phyloP scores from a whole-genome alignment of 768 basidiomycete species.

The Pulveroboletus sp. region DNA sequence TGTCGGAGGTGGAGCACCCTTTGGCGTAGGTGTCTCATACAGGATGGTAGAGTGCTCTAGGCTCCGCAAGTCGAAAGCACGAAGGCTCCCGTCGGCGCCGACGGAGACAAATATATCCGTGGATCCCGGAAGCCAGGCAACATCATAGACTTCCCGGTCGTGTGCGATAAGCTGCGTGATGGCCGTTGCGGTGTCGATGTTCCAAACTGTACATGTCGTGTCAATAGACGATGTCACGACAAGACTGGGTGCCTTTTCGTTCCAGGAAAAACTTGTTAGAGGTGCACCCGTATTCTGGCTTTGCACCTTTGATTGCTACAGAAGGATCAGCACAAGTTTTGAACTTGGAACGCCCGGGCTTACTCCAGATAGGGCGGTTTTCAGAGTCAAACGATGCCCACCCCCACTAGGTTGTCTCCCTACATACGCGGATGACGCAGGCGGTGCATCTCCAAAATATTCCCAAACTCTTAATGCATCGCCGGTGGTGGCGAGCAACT shows the following conservation, averaged over 20 bases:
- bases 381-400: slow-evolving; percentile 64
- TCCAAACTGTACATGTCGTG: slow-evolving; percentile 99
- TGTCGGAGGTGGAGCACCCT: slow-evolving; percentile 57
- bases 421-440: slow-evolving; percentile 59
- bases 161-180: slow-evolving; percentile 97
- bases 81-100: slow-evolving; percentile 92
- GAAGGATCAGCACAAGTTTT: slow-evolving; percentile 10
- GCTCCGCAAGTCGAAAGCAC: slow-evolving; percentile 94
- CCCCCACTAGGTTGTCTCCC: slow-evolving; percentile 54
- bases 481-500: slow-evolving; percentile 89
- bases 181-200: slow-evolving; percentile 88
- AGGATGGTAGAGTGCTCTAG: slow-evolving; percentile 98
- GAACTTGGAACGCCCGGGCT: slow-evolving; percentile 27
- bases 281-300: slow-evolving; percentile 81
- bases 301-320: slow-evolving; percentile 85
- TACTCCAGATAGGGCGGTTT: slow-evolving; percentile 79
- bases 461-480: slow-evolving; percentile 94
- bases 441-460: slow-evolving; percentile 63
- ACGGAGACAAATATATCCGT: slow-evolving; percentile 98
- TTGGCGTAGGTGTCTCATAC: slow-evolving; percentile 87
- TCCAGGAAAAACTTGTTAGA: slow-evolving; percentile 97
- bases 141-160: slow-evolving; percentile 94
- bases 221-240: slow-evolving; percentile 98
- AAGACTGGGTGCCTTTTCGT: slow-evolving; percentile 82
- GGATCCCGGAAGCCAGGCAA: slow-evolving; percentile 95